Evolutionary conservation across 257 asterid genomes (phyloP).

Genomic region (Scutellaria minor): DNA sequence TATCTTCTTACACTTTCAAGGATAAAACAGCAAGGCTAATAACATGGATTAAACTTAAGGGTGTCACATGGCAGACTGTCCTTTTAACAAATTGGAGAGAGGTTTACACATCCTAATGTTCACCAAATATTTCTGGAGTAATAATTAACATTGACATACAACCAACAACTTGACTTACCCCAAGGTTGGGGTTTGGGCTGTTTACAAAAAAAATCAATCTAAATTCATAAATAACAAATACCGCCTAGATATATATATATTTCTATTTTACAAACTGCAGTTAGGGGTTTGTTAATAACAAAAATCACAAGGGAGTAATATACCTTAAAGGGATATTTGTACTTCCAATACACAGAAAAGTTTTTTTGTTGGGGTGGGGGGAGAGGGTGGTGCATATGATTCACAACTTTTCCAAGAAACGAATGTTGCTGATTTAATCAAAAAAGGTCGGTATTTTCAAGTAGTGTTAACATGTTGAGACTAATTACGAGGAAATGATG

Average conservation of each 20-base stretch:
- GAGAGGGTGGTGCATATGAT: background rate
- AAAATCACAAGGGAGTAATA: background rate
- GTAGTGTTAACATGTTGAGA: background rate
- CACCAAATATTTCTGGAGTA: background rate
- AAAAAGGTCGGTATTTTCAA: constrained; percentile 8
- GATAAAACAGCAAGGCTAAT: background rate
- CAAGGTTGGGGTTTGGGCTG: background rate
- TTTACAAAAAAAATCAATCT: background rate
- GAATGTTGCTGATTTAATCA: background rate
- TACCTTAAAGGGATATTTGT: background rate
- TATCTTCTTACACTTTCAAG: background rate
- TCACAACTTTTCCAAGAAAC: background rate
- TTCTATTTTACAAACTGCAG: background rate
- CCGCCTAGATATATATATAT: background rate
- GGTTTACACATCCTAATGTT: no score
- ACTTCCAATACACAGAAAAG: background rate
- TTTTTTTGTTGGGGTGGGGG: background rate
- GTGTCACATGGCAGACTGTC: background rate
- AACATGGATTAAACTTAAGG: background rate
- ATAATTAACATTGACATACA: background rate
- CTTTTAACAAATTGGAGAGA: constrained; percentile 3
- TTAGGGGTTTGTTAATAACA: background rate
- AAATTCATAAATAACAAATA: background rate
- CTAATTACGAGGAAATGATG: background rate
- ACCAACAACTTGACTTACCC: background rate